Evolutionary conservation across 2,329 filamentous ascomycete species (phyloP).

Genomic region (Dactylellina cionopaga): DNA sequence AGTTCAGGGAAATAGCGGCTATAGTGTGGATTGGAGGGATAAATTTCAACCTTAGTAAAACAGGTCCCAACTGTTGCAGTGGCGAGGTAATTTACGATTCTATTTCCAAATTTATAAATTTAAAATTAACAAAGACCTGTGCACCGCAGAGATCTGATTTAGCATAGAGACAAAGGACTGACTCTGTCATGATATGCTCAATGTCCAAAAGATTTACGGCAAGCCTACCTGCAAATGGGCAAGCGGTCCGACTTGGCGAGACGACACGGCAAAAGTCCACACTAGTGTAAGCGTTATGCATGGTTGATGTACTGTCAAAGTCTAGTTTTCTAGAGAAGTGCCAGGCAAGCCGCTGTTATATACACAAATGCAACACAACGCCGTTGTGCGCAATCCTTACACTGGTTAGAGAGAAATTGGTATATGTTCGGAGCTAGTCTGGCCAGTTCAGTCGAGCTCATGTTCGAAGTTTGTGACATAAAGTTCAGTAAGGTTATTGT

Average conservation of each 20-base stretch:
- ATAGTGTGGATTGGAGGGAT: slow-evolving; percentile 1
- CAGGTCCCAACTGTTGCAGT: neutral
- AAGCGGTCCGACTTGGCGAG: neutral
- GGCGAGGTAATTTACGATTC: neutral
- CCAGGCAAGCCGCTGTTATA: no score
- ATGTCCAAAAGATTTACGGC: neutral
- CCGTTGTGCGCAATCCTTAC: no score
- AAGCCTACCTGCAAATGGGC: neutral
- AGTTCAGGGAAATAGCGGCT: neutral
- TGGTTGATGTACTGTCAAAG: no score
- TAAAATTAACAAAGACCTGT: neutral
- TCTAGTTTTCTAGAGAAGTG: no score
- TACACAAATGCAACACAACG: no score
- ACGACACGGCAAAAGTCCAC: slow-evolving; percentile 1
- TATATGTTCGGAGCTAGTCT: neutral
- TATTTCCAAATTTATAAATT: neutral
- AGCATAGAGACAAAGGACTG: neutral
- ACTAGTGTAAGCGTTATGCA: no score
- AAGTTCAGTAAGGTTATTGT: neutral
- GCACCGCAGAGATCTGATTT: neutral
- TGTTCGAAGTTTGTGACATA: neutral
- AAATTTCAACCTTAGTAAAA: neutral
- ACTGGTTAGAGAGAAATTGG: neutral
- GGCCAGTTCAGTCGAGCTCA: neutral
- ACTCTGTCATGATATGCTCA: neutral